Conservation (phyloP, 805 yeast species). For the Brettanomyces sp. region DNA sequence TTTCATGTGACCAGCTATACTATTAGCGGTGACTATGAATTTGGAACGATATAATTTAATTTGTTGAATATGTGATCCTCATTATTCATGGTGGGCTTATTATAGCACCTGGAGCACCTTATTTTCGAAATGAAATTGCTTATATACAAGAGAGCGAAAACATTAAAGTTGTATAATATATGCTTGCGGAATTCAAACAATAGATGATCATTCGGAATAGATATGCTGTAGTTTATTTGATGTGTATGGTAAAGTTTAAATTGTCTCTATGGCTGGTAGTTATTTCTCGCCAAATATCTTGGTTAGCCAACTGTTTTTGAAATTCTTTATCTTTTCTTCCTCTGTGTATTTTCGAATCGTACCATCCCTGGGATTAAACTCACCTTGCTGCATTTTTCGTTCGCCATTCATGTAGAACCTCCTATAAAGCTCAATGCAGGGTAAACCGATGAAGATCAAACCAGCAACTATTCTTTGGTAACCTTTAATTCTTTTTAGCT, state of each 20-base stretch:
- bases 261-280: slow-evolving; percentile 16
- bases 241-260: neutral
- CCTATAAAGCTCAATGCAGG: slow-evolving; percentile 24
- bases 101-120: too few species aligned
- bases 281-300: slow-evolving; percentile 33
- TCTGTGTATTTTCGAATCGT: slow-evolving; percentile 33
- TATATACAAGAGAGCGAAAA: neutral
- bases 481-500: slow-evolving; percentile 16
- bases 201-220: neutral
- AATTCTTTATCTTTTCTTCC: slow-evolving; percentile 30
- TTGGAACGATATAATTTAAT: too few species aligned
- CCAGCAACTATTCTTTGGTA: slow-evolving; percentile 25
- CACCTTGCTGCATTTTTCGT: slow-evolving; percentile 37
- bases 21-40: neutral
- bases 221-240: neutral
- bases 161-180: neutral
- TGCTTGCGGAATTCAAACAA: neutral
- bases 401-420: slow-evolving; percentile 31
- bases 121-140: neutral
- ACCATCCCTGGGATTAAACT: slow-evolving; percentile 33
- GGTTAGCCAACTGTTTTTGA: slow-evolving; percentile 30
- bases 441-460: slow-evolving; percentile 18
- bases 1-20: neutral
- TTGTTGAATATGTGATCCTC: too few species aligned
- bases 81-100: too few species aligned